Evolutionary conservation across 2,329 filamentous ascomycete genomes (phyloP).

Genomic region (Fusarium coicis): DNA sequence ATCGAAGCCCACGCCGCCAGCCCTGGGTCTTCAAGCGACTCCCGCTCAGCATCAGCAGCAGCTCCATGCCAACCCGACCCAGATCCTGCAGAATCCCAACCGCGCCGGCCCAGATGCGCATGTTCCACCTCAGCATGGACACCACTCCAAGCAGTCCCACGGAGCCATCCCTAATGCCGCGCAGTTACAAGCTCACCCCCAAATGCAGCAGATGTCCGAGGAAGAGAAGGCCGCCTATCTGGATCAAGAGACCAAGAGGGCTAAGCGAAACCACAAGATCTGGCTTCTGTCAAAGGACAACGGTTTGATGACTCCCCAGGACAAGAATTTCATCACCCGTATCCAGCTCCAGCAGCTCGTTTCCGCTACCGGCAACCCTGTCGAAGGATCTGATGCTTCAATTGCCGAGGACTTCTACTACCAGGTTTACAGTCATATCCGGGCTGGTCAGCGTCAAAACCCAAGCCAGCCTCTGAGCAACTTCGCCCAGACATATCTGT

Average conservation of each 20-base stretch:
- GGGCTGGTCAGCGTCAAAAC: constrained; percentile 87
- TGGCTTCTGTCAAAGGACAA: constrained; percentile 93
- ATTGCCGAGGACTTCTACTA: constrained; percentile 98
- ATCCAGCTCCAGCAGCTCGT: constrained; percentile 98
- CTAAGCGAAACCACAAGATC: constrained; percentile 98
- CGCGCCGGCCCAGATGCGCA: constrained; percentile 65
- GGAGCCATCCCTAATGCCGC: constrained; percentile 58
- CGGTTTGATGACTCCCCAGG: constrained; percentile 97
- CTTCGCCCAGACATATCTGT: constrained; percentile 97
- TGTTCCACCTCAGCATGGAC: constrained; percentile 47
- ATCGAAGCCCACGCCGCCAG: constrained; percentile 53
- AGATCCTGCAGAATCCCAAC: constrained; percentile 84
- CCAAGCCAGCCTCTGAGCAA: constrained; percentile 93
- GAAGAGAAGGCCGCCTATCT: constrained; percentile 86
- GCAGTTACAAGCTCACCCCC: constrained; percentile 51
- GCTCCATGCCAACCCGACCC: constrained; percentile 68
- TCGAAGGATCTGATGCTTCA: constrained; percentile 82
- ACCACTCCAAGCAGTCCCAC: constrained; percentile 59
- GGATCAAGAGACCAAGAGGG: constrained; percentile 91
- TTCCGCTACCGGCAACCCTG: constrained; percentile 87
- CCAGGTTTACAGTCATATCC: constrained; percentile 95
- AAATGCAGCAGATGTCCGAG: constrained; percentile 78
- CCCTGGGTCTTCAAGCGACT: constrained; percentile 44
- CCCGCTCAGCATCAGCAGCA: constrained; percentile 51
- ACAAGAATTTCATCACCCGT: constrained; percentile 99